Conservation (phyloP, 306 rosid genomes). For the Fragaria nilgerrensis region DNA sequence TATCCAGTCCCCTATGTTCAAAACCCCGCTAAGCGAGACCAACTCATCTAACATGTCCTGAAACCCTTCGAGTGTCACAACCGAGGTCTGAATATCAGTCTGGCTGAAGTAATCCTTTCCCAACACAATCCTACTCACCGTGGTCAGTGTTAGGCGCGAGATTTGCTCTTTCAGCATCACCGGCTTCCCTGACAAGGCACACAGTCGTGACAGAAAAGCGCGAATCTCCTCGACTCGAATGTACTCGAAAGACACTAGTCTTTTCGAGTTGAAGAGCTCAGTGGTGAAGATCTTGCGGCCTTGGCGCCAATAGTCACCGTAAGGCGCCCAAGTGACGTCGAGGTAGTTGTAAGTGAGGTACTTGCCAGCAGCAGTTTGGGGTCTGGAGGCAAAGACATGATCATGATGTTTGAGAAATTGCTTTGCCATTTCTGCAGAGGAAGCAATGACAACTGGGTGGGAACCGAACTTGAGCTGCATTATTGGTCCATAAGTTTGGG, state of each 20-base stretch:
- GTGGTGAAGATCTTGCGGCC: conserved; percentile 37
- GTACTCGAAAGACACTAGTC: conserved; percentile 31
- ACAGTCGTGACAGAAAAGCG: conserved; percentile 18
- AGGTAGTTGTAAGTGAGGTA: conserved; percentile 29
- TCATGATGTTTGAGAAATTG: conserved; percentile 35
- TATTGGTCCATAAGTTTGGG: conserved; percentile 37
- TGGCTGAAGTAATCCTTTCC: conserved; percentile 39
- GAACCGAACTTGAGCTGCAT: conserved; percentile 47
- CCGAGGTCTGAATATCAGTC: background rate
- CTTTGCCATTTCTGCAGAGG: conserved; percentile 35
- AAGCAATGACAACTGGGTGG: conserved; percentile 34
- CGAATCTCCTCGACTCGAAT: conserved; percentile 34
- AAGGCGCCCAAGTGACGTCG: conserved; percentile 40
- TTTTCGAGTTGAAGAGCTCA: conserved; percentile 34
- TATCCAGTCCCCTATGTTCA: conserved; percentile 47
- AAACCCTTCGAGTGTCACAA: conserved; percentile 27
- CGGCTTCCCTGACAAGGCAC: conserved; percentile 24
- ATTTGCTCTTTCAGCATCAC: conserved; percentile 27
- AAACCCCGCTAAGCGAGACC: conserved; percentile 35
- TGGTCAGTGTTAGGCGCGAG: conserved; percentile 23
- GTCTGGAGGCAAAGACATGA: conserved; percentile 35
- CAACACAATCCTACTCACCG: conserved; percentile 41
- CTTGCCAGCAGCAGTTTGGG: conserved; percentile 42
- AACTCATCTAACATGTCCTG: conserved; percentile 42
- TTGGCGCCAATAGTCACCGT: conserved; percentile 37